phyloP scores from a whole-genome alignment of 2,329 filamentous ascomycete genomes.

The Aspergillus tubingensis region DNA sequence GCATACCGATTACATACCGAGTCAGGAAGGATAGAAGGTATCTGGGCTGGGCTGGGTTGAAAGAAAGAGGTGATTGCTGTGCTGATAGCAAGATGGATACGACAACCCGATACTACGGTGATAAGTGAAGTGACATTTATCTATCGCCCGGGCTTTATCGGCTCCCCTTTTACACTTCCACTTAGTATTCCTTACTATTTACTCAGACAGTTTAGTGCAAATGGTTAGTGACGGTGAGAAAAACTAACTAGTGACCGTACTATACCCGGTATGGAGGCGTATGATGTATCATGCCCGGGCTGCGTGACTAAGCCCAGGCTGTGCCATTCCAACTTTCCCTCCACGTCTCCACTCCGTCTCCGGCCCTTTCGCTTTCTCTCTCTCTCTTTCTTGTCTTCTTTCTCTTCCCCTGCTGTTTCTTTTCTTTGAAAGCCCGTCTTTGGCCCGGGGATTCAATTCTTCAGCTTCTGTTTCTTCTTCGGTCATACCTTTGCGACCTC shows the following conservation, averaged over 20 bases:
- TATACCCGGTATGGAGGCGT: not conserved
- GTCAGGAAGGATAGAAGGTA: not conserved
- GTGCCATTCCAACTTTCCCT: slow-evolving; percentile 11
- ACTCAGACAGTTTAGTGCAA: not conserved
- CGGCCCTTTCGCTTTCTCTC: slow-evolving; percentile 4
- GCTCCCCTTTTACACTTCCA: not conserved
- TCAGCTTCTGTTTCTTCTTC: not conserved
- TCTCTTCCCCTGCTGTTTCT: slow-evolving; percentile 14
- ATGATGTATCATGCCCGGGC: not conserved
- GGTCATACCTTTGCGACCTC: slow-evolving; percentile 15
- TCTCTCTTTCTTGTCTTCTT: slow-evolving; percentile 14
- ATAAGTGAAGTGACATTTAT: not conserved
- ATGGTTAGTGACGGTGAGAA: not conserved
- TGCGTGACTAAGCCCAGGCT: slow-evolving; percentile 3
- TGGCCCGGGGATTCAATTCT: not conserved
- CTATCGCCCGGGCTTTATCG: not conserved
- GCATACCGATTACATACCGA: not conserved
- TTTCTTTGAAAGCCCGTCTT: slow-evolving; percentile 10
- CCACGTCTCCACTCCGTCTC: slow-evolving; percentile 12
- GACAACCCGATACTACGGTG: not conserved
- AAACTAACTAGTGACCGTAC: not conserved
- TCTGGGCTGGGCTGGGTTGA: not conserved
- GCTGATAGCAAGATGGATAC: not conserved
- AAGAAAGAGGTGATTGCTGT: too few species aligned
- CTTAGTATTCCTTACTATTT: not conserved